These are phyloP conservation scores for Plasmodium knowlesi DNA, from an alignment of 169 alveolate species.

Conservation along the genomic window DNA sequence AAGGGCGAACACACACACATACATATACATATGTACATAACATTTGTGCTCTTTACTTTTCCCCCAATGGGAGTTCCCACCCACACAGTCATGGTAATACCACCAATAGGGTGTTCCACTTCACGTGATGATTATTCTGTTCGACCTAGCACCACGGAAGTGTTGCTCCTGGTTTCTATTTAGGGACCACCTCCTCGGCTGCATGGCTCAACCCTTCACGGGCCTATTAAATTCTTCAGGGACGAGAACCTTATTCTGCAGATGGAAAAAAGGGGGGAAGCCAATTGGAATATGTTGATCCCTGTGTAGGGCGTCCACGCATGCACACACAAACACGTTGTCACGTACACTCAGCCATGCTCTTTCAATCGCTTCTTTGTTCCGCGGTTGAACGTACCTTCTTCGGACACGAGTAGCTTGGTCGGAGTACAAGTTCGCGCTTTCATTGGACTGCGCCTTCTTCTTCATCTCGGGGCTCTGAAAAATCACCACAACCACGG, in stretches of 20 bases:
- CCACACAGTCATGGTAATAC: background rate
- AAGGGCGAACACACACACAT: background rate
- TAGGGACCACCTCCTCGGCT: background rate
- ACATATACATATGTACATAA: background rate
- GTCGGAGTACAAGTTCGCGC: slow-evolving; percentile 7
- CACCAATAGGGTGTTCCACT: background rate
- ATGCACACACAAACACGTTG: background rate
- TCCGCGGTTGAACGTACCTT: slow-evolving; percentile 9
- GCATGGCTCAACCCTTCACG: background rate
- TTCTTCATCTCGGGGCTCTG: slow-evolving; percentile 75
- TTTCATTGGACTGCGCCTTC: slow-evolving; percentile 3
- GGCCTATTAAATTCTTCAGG: slow-evolving; percentile 41
- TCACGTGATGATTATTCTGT: background rate
- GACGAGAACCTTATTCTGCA: slow-evolving; percentile 72
- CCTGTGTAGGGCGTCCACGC: background rate
- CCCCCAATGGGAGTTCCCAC: background rate
- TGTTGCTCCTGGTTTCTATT: background rate
- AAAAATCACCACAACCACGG: slow-evolving; percentile 80
- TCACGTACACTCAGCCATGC: background rate
- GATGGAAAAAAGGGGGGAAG: background rate
- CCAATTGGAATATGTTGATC: background rate
- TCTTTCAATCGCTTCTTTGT: background rate
- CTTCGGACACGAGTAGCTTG: slow-evolving; percentile 51
- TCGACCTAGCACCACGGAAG: background rate
- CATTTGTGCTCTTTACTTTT: background rate